phyloP scores from a whole-genome alignment of 192 early-diverging fungal species.

The Coemansia sp. region DNA sequence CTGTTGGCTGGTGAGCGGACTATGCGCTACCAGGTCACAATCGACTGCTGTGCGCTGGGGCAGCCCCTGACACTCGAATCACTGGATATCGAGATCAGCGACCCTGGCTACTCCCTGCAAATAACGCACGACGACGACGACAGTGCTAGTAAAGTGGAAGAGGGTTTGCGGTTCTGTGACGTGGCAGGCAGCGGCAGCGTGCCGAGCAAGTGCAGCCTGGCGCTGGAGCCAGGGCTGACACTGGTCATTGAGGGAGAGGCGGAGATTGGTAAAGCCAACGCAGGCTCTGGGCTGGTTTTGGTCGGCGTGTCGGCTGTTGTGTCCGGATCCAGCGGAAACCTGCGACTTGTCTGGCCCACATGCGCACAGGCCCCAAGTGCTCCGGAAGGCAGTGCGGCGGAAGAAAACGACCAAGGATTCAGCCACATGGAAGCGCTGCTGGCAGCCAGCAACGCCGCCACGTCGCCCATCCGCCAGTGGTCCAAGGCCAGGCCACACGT shows the following conservation, averaged over 20 bases:
- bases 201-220: not conserved
- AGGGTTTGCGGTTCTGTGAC: not conserved
- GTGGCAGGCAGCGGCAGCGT: too few species aligned
- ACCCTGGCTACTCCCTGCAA: slow-evolving; percentile 4
- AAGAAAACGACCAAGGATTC: too few species aligned
- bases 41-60: slow-evolving; percentile 20
- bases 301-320: not conserved
- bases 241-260: slow-evolving; percentile 21
- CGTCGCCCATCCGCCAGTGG: slow-evolving; percentile 12
- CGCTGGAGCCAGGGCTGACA: slow-evolving; percentile 2
- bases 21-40: slow-evolving; percentile 30
- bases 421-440: slow-evolving; percentile 29
- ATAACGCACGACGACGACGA: not conserved
- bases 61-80: slow-evolving; percentile 9
- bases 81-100: slow-evolving; percentile 24
- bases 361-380: slow-evolving; percentile 4
- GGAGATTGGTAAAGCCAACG: not conserved
- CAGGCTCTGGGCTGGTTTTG: slow-evolving; percentile 3
- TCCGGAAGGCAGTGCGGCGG: too few species aligned
- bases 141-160: not conserved
- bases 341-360: slow-evolving; percentile 30
- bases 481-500: not conserved
- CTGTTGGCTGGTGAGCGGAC: not conserved
- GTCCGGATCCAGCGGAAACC: not conserved
- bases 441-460: slow-evolving; percentile 21